Base-by-base conservation (phyloP, 2,329 filamentous ascomycete species). In the Aspergillus hortae region DNA sequence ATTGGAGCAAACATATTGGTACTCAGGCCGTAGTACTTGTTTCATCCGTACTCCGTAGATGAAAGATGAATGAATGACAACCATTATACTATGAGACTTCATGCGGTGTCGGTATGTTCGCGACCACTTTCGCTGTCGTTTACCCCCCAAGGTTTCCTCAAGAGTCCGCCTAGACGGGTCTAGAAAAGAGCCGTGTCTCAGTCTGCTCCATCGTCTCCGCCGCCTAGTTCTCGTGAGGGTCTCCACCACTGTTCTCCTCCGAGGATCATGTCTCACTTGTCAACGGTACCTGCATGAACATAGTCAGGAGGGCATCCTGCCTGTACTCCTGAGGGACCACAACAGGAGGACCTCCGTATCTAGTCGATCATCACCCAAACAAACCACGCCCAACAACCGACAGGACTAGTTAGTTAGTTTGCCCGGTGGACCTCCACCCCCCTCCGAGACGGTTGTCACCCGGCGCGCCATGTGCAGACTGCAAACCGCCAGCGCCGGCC, bases 201-300 rank as follows among this genome's bases (percentile, higher is more conserved):
- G 35, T 38, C 12, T 36, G 12, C 33, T 38, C 35, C 35, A 38
- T n/a, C 35, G 14, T 30, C 36, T 30, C 27, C 27, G 27, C 27
- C 27, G 27, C 27, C 27, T 30, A 30, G 27, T 30, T 30, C 27
- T 30, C 27, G 27, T 11, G 10, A 30, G 23, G 27, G 27, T 30
- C 27, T 30, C 27, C 27, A 30, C 27, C 27, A 9, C 23, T 10
- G 27, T 11, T 30, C 27, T 30, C 10, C 27, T 30, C 27, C 2
- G 27, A 30, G 27, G 27, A 30, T 30, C 27, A 10, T 30, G 27
- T 30, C 27, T 30, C 27, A 42, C n/a, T 11, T 25, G 25, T 27
- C 25, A n/a, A 44, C 19, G 49, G 49, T 51, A 51, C 49, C 49
- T 51, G 44, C 44, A 51, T 51, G 38, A 38, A 17, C 19, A 35